These are phyloP conservation scores for Pouteria campechiana DNA, from an alignment of 179 eudicot species.

Conservation along the genomic window DNA sequence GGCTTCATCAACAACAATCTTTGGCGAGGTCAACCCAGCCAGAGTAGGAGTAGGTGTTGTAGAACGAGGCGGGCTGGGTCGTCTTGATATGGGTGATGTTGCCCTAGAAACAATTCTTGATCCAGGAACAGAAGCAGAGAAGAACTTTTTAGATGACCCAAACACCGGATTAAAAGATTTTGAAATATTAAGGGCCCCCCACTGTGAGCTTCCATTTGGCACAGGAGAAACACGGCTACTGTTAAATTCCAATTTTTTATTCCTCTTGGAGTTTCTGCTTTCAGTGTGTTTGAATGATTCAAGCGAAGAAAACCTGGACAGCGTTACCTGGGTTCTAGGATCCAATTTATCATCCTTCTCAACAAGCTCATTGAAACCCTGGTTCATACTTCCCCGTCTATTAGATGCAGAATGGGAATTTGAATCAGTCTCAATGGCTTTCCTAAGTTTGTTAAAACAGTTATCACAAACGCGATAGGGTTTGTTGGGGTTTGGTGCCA, in stretches of 20 bases:
- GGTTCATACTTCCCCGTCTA: conserved; percentile 64
- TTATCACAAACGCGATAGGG: conserved; percentile 97
- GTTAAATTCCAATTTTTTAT: conserved; percentile 66
- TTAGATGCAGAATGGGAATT: conserved; percentile 56
- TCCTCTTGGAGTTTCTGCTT: conserved; percentile 54
- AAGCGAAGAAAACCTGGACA: conserved; percentile 77
- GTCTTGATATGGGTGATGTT: conserved; percentile 87
- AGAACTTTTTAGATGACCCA: conserved; percentile 88
- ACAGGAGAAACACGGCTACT: conserved; percentile 93
- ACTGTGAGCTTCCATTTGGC: conserved; percentile 73
- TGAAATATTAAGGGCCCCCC: conserved; percentile 81
- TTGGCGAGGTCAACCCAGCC: conserved; percentile 82
- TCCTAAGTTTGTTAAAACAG: conserved; percentile 67
- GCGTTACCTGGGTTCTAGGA: conserved; percentile 57
- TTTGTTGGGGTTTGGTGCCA: conserved; percentile 95
- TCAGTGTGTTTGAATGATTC: conserved; percentile 58
- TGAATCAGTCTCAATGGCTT: conserved; percentile 51
- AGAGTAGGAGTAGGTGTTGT: conserved; percentile 92
- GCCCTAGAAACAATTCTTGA: conserved; percentile 97
- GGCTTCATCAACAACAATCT: conserved; percentile 40
- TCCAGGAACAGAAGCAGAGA: conserved; percentile 99
- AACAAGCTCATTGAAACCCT: conserved; percentile 30
- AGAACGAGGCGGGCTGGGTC: conserved; percentile 93
- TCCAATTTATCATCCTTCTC: conserved; percentile 72
- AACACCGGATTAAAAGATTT: conserved; percentile 81